Evolutionary conservation across 1,284 basidiomycete species (phyloP).

Genomic region (Fomitopsis pinicola): DNA sequence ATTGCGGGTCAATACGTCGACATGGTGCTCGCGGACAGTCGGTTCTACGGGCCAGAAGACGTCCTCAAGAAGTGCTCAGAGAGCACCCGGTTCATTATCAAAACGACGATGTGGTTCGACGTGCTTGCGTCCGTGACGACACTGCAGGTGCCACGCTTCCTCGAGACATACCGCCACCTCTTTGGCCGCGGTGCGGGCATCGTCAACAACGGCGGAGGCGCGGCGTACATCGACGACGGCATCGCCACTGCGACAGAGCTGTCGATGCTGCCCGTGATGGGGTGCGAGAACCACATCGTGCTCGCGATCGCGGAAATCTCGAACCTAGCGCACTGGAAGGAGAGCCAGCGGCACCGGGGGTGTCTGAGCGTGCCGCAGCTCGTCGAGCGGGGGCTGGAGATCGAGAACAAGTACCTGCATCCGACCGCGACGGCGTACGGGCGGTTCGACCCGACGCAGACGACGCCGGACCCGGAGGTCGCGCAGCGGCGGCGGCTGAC

Average conservation of each 20-base stretch:
- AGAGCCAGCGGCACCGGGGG: slow-evolving; percentile 31
- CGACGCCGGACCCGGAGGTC: slow-evolving; percentile 22
- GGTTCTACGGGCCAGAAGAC: slow-evolving; percentile 35
- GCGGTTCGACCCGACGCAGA: slow-evolving; percentile 5
- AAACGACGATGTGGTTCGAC: slow-evolving; percentile 83
- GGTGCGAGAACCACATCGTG: slow-evolving; percentile 75
- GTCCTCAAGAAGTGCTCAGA: slow-evolving; percentile 43
- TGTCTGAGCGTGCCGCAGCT: slow-evolving; percentile 55
- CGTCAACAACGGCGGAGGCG: neutral
- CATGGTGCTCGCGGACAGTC: slow-evolving; percentile 35
- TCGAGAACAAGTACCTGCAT: slow-evolving; percentile 42
- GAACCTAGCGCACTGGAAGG: slow-evolving; percentile 65
- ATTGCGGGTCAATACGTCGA: slow-evolving; percentile 53
- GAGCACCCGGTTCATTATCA: slow-evolving; percentile 64
- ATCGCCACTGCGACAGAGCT: slow-evolving; percentile 30
- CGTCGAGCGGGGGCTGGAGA: slow-evolving; percentile 44
- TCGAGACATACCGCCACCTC: slow-evolving; percentile 51
- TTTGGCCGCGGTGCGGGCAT: slow-evolving; percentile 39
- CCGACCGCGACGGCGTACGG: slow-evolving; percentile 18
- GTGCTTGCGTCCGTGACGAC: slow-evolving; percentile 73
- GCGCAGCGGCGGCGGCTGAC: slow-evolving; percentile 46
- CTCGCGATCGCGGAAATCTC: slow-evolving; percentile 75
- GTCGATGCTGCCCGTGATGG: slow-evolving; percentile 77
- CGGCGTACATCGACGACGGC: slow-evolving; percentile 34
- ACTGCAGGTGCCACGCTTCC: slow-evolving; percentile 51